phyloP scores from a whole-genome alignment of 2,329 filamentous ascomycete genomes.

The Sporothrix euskadiensis region DNA sequence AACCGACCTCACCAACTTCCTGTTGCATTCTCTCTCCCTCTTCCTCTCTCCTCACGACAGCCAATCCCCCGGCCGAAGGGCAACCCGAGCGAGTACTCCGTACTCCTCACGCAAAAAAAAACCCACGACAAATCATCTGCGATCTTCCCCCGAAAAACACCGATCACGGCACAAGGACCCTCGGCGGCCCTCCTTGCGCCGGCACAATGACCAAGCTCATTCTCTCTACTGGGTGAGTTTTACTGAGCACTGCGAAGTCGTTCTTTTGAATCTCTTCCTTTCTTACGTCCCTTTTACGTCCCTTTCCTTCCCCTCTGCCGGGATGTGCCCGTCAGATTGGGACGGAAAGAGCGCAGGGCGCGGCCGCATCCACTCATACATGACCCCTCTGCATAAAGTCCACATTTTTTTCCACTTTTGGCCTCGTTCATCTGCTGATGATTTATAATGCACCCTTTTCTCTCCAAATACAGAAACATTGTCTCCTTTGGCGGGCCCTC shows the following conservation, averaged over 20 bases:
- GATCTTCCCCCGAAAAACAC: not conserved
- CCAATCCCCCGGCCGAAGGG: not conserved
- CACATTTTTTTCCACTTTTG: not conserved
- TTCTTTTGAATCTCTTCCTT: not conserved
- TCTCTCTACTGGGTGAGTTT: constrained; percentile 27
- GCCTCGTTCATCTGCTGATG: constrained; percentile 21
- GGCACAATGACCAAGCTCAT: constrained; percentile 28
- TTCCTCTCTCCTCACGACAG: no score
- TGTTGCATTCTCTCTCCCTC: not conserved
- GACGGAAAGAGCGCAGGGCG: not conserved
- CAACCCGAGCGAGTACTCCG: not conserved
- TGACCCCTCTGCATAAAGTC: not conserved
- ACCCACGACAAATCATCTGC: not conserved
- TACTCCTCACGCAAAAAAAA: not conserved
- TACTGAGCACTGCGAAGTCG: not conserved
- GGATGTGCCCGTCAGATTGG: not conserved
- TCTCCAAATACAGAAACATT: constrained; percentile 51
- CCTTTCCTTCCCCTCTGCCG: not conserved
- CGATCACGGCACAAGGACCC: constrained; percentile 8
- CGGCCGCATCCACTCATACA: not conserved
- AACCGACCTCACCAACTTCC: not conserved
- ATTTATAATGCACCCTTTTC: constrained; percentile 36
- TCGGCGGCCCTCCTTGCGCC: not conserved
- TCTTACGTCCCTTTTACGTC: no score
- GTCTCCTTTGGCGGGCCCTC: constrained; percentile 82